Evolutionary conservation across 805 yeast genomes (phyloP).

Genomic region (Wickerhamomyces rabaulensis): DNA sequence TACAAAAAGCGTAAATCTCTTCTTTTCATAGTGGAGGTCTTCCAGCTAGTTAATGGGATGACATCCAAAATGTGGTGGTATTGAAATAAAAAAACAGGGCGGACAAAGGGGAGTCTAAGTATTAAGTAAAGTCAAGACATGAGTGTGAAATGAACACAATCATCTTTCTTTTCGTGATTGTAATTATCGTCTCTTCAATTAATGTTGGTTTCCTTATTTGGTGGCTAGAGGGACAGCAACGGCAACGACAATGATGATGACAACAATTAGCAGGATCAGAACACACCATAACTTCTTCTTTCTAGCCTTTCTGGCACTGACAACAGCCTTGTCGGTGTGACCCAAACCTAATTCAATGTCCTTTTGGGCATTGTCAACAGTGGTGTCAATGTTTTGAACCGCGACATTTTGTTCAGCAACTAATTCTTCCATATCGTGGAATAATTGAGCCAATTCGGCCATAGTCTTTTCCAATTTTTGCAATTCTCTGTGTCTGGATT

Average conservation of each 20-base stretch:
- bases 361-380: conserved; percentile 76
- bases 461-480: conserved; percentile 92
- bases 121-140: background rate
- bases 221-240: conserved; percentile 44
- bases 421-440: conserved; percentile 93
- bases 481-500: conserved; percentile 90
- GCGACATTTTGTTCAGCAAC: conserved; percentile 93
- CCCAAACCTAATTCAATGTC: conserved; percentile 94
- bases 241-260: conserved; percentile 61
- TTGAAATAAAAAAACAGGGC: background rate
- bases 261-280: conserved; percentile 53
- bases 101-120: background rate
- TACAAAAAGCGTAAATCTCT: background rate
- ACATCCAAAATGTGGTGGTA: background rate
- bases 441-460: conserved; percentile 91
- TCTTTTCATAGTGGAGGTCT: background rate
- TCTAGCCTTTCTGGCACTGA: conserved; percentile 84
- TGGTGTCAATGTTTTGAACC: conserved; percentile 76
- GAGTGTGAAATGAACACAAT: background rate
- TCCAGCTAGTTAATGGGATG: background rate
- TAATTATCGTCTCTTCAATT: background rate
- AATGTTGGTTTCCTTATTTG: conserved; percentile 2
- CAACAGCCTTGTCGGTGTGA: conserved; percentile 86
- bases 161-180: background rate
- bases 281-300: conserved; percentile 85